Percentiles rank a stretch among this genome's conserved stretches.
Conservation (phyloP, 2,329 filamentous ascomycete species). For the Aspergillus unguis region DNA sequence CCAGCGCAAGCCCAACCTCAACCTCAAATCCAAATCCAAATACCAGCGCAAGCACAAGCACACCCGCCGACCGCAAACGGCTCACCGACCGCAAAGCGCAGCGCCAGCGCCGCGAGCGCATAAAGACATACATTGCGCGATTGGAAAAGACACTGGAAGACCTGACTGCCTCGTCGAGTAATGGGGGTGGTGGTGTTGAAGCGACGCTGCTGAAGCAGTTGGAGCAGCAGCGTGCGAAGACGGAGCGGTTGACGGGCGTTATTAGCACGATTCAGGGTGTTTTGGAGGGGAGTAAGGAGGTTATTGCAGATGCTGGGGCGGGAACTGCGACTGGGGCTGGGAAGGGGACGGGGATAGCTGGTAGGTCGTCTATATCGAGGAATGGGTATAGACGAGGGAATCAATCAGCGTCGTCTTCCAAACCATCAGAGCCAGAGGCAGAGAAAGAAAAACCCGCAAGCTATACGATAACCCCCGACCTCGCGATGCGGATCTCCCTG, state of each 20-base stretch:
- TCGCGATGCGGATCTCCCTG: slow-evolving; percentile 6
- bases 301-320: neutral
- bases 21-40: neutral
- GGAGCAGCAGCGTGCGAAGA: slow-evolving; percentile 10
- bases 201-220: slow-evolving; percentile 12
- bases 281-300: slow-evolving; percentile 1
- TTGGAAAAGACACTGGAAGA: slow-evolving; percentile 12
- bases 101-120: slow-evolving; percentile 13
- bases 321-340: too few relatives aligned
- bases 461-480: slow-evolving; percentile 6
- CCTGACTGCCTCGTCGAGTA: slow-evolving; percentile 6
- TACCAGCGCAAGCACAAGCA: neutral
- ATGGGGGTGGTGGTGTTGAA: slow-evolving; percentile 7
- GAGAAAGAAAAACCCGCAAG: neutral
- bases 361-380: too few relatives aligned
- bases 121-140: slow-evolving; percentile 12
- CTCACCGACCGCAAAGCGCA: slow-evolving; percentile 15
- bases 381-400: too few relatives aligned
- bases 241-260: slow-evolving; percentile 7
- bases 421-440: neutral
- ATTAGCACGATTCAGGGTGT: slow-evolving; percentile 11
- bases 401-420: too few relatives aligned
- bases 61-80: slow-evolving; percentile 12
- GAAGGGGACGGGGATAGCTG: too few relatives aligned
- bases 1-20: too few relatives aligned